These are phyloP conservation scores for Talaromyces ruber DNA, from an alignment of 495 filamentous ascomycete genomes.

Conservation along the genomic window DNA sequence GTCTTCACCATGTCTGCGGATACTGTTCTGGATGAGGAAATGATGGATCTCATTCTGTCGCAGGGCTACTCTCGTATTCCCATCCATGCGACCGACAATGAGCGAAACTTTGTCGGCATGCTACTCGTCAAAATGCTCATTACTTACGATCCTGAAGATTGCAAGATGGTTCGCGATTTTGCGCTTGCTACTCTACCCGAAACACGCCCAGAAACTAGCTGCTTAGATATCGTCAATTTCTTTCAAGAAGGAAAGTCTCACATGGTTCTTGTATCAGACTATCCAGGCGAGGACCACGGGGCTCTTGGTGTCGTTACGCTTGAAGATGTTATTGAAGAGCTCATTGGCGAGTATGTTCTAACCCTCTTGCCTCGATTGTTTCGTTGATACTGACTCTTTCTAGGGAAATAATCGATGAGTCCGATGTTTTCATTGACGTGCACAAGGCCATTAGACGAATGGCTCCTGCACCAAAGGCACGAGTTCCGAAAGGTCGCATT, in stretches of 20 bases:
- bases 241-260: constrained; percentile 99
- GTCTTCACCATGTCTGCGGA: constrained; percentile 94
- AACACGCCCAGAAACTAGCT: constrained; percentile 89
- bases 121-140: constrained; percentile 96
- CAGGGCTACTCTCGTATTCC: constrained; percentile 94
- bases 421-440: constrained; percentile 93
- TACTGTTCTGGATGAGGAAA: constrained; percentile 79
- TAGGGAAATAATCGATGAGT: constrained; percentile 79
- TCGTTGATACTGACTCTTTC: constrained; percentile 9
- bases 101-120: constrained; percentile 90
- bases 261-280: constrained; percentile 93
- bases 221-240: constrained; percentile 96
- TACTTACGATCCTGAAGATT: constrained; percentile 95
- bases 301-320: constrained; percentile 89
- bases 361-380: not conserved
- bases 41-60: constrained; percentile 85
- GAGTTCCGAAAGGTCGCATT: constrained; percentile 51
- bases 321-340: constrained; percentile 96
- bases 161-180: constrained; percentile 76
- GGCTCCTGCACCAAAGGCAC: constrained; percentile 53
- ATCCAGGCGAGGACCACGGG: constrained; percentile 78
- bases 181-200: constrained; percentile 89
- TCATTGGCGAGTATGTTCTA: constrained; percentile 83
- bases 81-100: constrained; percentile 78
- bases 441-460: constrained; percentile 89